Evolutionary conservation across 257 asterid genomes (phyloP), one percentile per base, ranked within the genome.

Genomic region (Linaria vulgaris): DNA sequence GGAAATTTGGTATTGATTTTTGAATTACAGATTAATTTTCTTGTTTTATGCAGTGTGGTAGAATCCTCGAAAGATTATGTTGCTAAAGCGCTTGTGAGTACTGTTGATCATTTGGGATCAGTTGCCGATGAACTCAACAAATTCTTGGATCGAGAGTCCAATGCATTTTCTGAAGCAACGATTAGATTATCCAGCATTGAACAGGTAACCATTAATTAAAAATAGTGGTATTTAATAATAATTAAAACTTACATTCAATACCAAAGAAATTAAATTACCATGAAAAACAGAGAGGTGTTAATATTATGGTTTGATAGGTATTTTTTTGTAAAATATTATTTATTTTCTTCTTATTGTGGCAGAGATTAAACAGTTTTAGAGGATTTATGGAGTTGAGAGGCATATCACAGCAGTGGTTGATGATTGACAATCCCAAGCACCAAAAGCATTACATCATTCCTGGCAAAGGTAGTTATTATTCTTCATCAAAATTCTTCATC

Each of bases 91-190:
- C 69, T 88, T n/a, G 79, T 85, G 39, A 83, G 74, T 60, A 85
- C 95, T 8, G 96, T 88, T 76, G 96, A 88, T 66, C 96, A 88
- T 69, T 71, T 88, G 80, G 96, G 96, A 17, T 83, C 85, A 24
- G 83, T 84, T 56, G 95, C 95, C 47, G 81, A 72, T 68, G 83
- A 83, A 66, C 80, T 88, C 62, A 79, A 72, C 63, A 73, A 62
- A 62, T 81, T 78, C 70, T 78, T 88, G 80, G 88, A 88, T 50
- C 81, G 80, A 65, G 78, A 80, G 37, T 71, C 80, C 56, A 62
- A 70, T 63, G 82, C 83, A 56, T 72, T 78, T 66, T 78, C 85
- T 43, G 59, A 69, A 27, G 69, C 87, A 38, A 74, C 30, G 60
- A 68, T 77, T 44, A 80, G 70, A 43, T 69, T 82, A 30, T 82